A percentile compares a stretch with the other conserved stretches of the same genome.
phyloP scores from a whole-genome alignment of 2,329 filamentous ascomycete species.

The Clonostachys sp. region DNA sequence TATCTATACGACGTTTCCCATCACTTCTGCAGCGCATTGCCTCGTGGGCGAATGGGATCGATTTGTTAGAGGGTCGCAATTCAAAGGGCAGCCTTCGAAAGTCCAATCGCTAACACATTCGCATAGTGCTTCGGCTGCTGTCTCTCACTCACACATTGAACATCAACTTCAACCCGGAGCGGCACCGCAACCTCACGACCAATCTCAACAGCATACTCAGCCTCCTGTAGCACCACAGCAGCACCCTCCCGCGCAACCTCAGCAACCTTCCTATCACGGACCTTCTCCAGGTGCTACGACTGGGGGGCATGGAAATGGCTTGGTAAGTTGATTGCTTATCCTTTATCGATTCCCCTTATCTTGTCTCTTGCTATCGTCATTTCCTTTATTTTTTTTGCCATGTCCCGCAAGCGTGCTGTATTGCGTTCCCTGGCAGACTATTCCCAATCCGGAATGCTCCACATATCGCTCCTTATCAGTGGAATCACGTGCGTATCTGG shows the following conservation, averaged over 20 bases:
- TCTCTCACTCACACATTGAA: too few species aligned
- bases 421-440: too few species aligned
- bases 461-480: neutral
- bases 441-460: too few species aligned
- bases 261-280: slow-evolving; percentile 10
- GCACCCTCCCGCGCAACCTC: slow-evolving; percentile 1
- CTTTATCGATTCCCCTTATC: neutral
- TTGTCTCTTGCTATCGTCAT: neutral
- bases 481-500: neutral
- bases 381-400: neutral
- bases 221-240: slow-evolving; percentile 9
- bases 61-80: too few species aligned
- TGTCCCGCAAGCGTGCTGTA: too few species aligned
- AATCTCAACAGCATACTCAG: neutral
- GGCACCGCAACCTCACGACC: neutral
- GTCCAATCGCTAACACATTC: too few species aligned
- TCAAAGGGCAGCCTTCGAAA: too few species aligned
- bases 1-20: slow-evolving; percentile 29
- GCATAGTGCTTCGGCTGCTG: too few species aligned
- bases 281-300: slow-evolving; percentile 23
- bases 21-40: slow-evolving; percentile 1
- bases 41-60: too few species aligned
- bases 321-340: slow-evolving; percentile 4
- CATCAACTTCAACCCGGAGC: neutral
- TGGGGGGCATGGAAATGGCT: slow-evolving; percentile 14